These are phyloP conservation scores for Neofusicoccum ribis DNA, from an alignment of 2,329 filamentous ascomycete species.

Conservation along the genomic window DNA sequence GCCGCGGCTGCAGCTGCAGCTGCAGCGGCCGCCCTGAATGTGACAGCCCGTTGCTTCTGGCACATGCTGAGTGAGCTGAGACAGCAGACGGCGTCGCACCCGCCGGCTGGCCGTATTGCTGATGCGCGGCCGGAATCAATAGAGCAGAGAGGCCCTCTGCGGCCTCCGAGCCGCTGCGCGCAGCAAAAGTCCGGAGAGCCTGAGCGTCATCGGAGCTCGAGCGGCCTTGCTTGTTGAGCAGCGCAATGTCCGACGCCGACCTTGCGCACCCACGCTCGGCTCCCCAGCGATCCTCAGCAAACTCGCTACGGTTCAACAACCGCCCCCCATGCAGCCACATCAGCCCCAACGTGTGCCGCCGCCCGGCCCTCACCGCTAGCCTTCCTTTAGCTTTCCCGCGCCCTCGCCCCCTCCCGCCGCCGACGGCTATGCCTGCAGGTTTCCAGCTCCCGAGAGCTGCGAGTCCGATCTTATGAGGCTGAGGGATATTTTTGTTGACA, in stretches of 20 bases:
- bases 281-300: slow-evolving; percentile 19
- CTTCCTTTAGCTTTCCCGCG: slow-evolving; percentile 5
- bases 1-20: slow-evolving; percentile 6
- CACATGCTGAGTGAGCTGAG: slow-evolving; percentile 16
- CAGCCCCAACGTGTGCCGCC: slow-evolving; percentile 17
- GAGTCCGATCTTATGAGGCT: slow-evolving; percentile 4
- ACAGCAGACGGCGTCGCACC: neutral
- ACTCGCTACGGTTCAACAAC: slow-evolving; percentile 12
- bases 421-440: neutral
- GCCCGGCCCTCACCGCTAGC: slow-evolving; percentile 18
- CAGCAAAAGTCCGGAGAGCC: neutral
- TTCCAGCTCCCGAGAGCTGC: neutral
- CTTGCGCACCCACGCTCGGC: slow-evolving; percentile 11
- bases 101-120: slow-evolving; percentile 2
- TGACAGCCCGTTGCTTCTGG: neutral
- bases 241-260: slow-evolving; percentile 17
- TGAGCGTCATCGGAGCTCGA: slow-evolving; percentile 9
- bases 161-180: neutral
- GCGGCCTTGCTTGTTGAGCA: slow-evolving; percentile 13
- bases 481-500: slow-evolving; percentile 8
- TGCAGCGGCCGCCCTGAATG: neutral
- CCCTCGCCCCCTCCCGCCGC: neutral
- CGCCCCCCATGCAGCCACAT: slow-evolving; percentile 12
- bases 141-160: too few species aligned
- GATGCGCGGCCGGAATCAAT: neutral